A percentile compares a stretch with the other conserved stretches of the same genome.
phyloP scores from a whole-genome alignment of 2,329 filamentous ascomycete species.

The Phyllosticta citrichinensis region DNA sequence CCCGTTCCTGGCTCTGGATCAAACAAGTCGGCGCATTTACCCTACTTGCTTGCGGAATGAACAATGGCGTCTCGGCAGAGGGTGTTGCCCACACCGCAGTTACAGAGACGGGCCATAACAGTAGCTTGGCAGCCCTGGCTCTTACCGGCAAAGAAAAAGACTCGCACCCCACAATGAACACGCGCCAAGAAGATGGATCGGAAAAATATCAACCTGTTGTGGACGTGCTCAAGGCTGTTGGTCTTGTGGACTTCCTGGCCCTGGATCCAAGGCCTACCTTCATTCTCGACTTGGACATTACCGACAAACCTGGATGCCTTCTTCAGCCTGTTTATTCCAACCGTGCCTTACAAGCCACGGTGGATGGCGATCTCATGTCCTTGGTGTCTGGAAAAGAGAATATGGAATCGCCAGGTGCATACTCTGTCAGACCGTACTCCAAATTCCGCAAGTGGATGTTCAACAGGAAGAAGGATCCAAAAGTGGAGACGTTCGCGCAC shows the following conservation, averaged over 20 bases:
- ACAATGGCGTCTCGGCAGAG: not conserved
- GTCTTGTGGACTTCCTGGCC: conserved; percentile 18
- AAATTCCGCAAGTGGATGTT: conserved; percentile 21
- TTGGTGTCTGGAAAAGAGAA: conserved; percentile 16
- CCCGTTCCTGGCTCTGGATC: not conserved
- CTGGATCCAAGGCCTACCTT: conserved; percentile 20
- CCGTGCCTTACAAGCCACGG: conserved; percentile 14
- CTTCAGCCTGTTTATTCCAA: conserved; percentile 17
- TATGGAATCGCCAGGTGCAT: conserved; percentile 12
- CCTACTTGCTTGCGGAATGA: not conserved
- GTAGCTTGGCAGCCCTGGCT: not conserved
- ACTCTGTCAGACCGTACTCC: conserved; percentile 13
- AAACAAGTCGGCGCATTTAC: not conserved
- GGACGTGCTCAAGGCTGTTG: conserved; percentile 9
- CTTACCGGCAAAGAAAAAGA: not conserved
- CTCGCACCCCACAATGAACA: not conserved
- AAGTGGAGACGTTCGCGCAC: conserved; percentile 14
- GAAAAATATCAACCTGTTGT: not conserved
- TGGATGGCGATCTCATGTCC: conserved; percentile 13
- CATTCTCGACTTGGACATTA: conserved; percentile 12
- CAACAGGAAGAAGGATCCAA: conserved; percentile 11
- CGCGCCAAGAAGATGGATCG: not conserved
- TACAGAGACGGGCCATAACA: not conserved
- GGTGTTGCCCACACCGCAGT: not conserved
- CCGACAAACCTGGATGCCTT: conserved; percentile 8